These are phyloP conservation scores for Magnusiomyces suaveolens DNA, from an alignment of 1,139 yeast species.

Conservation along the genomic window DNA sequence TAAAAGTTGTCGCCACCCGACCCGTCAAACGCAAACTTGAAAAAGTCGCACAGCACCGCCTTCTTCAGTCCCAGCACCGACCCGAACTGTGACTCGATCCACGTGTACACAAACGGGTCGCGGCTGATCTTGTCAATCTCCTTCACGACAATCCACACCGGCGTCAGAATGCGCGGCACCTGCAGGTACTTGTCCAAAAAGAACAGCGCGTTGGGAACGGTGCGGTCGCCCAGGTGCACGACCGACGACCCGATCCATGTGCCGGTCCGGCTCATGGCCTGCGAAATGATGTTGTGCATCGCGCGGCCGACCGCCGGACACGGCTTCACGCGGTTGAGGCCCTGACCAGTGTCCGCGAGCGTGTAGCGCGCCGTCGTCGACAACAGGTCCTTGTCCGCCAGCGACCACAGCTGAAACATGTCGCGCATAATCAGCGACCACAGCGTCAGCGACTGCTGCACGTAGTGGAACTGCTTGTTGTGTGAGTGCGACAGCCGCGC, in stretches of 20 bases:
- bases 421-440: conserved; percentile 70
- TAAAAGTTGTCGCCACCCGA: conserved; percentile 72
- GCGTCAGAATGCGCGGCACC: conserved; percentile 62
- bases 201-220: conserved; percentile 68
- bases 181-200: conserved; percentile 67
- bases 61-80: conserved; percentile 42
- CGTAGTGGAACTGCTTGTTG: conserved; percentile 57
- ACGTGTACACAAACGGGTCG: conserved; percentile 41
- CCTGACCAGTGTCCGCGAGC: conserved; percentile 67
- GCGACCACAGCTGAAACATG: conserved; percentile 61
- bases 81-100: conserved; percentile 49
- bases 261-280: conserved; percentile 51
- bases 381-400: conserved; percentile 59
- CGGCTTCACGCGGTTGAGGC: conserved; percentile 58
- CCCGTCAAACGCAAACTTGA: conserved; percentile 65
- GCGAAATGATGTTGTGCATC: conserved; percentile 54
- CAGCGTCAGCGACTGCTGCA: conserved; percentile 54
- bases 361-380: conserved; percentile 39
- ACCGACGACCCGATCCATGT: conserved; percentile 70
- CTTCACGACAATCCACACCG: conserved; percentile 48
- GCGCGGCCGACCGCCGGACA: conserved; percentile 58
- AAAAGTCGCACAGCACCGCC: conserved; percentile 53
- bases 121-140: conserved; percentile 39
- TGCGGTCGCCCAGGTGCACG: conserved; percentile 67
- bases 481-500: conserved; percentile 63